Conservation (phyloP, 2,329 filamentous ascomycete species). For the Fusarium staphyleae region DNA sequence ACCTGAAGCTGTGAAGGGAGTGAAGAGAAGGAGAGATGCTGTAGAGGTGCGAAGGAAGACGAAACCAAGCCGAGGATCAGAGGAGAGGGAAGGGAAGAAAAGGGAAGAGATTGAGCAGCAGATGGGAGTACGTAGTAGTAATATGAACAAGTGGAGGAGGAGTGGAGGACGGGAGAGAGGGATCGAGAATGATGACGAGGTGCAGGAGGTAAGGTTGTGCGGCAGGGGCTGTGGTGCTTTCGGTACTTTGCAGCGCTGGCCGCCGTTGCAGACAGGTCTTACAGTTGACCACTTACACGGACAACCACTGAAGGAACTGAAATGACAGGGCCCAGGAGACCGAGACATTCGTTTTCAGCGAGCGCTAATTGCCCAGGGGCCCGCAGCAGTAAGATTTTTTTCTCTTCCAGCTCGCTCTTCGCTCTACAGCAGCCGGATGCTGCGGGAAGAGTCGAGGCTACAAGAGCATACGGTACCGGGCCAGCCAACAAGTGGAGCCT, state of each 20-base stretch:
- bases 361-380: slow-evolving; percentile 27
- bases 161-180: slow-evolving; percentile 34
- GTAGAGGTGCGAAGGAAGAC: slow-evolving; percentile 32
- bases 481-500: slow-evolving; percentile 28
- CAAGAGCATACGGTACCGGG: slow-evolving; percentile 35
- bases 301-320: slow-evolving; percentile 20
- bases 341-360: slow-evolving; percentile 10
- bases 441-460: slow-evolving; percentile 41
- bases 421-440: slow-evolving; percentile 37
- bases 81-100: slow-evolving; percentile 21
- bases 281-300: slow-evolving; percentile 30
- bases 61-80: slow-evolving; percentile 36
- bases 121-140: slow-evolving; percentile 32
- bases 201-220: slow-evolving; percentile 35
- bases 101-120: slow-evolving; percentile 31
- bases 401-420: background rate
- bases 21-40: slow-evolving; percentile 22
- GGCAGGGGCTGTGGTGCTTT: slow-evolving; percentile 28
- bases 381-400: slow-evolving; percentile 31
- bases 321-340: slow-evolving; percentile 14
- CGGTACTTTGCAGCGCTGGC: slow-evolving; percentile 16
- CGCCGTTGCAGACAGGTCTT: slow-evolving; percentile 15
- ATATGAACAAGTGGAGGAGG: slow-evolving; percentile 34
- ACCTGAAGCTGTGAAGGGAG: slow-evolving; percentile 21
- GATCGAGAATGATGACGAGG: slow-evolving; percentile 42